Evolutionary conservation across 1,284 basidiomycete species (phyloP), one percentile per base, ranked within the genome.

Genomic region (Polyporus tsugae): DNA sequence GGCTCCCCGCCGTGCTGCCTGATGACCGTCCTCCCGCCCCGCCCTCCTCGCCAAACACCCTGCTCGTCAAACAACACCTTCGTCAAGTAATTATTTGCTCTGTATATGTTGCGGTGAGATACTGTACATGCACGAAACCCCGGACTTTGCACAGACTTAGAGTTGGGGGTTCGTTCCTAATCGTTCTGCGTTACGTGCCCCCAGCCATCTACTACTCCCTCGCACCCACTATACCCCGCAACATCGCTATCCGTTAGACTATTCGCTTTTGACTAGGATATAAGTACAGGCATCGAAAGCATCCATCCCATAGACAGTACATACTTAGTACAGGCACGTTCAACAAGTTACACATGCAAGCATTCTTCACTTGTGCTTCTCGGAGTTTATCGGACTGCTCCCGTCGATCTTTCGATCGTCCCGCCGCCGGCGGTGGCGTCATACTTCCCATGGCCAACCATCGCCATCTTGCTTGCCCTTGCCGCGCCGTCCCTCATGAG

Each of bases 1-100:
- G 72, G 68, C 77, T 3, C 64, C 74, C 10, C 68, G 67, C 9
- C 65, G 75, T 46, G 60, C 29, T 4, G 60, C 66, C 6, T 70
- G 60, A 70, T 25, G 6, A 13, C 2, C 33, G 4, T 57, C 58
- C n/a, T 22, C 6, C 33, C 4, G 6, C 11, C 39, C 10, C 38
- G 29, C 36, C 38, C 19, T 17, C 19, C 42, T 39, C 9, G 1
- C 11, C 44, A 46, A 22, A 49, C 46, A 46, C 44, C 44, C 4
- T 49, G 1, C 22, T 1, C 10, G 1, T 13, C 46, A 49, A 13
- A 49, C 22, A 25, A 13, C 22, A 49, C 9, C 13, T 33, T 29
- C 33, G 52, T 55, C 52, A 35, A 55, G 52, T 55, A 35, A 33
- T 55, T 35, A 35, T 52, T 52, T 42, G 63, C 63, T 38, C 49